Conservation (phyloP, 2,329 filamentous ascomycete genomes). For the Sphaerostilbella broomeana region DNA sequence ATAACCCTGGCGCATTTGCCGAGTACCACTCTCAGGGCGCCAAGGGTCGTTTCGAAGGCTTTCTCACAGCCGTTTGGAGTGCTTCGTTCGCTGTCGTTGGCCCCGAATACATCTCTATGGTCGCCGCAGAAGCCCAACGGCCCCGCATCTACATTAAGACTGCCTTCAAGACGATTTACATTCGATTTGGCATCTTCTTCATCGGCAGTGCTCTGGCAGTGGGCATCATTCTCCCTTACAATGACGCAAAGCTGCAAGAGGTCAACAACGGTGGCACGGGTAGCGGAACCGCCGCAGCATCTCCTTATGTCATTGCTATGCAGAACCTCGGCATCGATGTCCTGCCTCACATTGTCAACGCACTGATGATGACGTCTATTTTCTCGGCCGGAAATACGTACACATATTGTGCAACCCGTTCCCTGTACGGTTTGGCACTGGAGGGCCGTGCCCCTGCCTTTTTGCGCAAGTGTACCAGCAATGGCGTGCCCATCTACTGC, state of each 20-base stretch:
- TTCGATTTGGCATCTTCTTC: slow-evolving; percentile 65
- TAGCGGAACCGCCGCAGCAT: slow-evolving; percentile 45
- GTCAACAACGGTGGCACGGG: slow-evolving; percentile 40
- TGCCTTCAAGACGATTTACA: slow-evolving; percentile 68
- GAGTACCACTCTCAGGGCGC: slow-evolving; percentile 52
- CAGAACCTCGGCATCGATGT: slow-evolving; percentile 44
- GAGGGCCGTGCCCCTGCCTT: slow-evolving; percentile 45
- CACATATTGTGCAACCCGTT: slow-evolving; percentile 45
- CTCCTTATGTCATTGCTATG: slow-evolving; percentile 59
- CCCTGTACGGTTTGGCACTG: slow-evolving; percentile 44
- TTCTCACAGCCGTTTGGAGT: slow-evolving; percentile 60
- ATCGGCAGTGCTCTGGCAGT: slow-evolving; percentile 60
- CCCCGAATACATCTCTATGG: slow-evolving; percentile 62
- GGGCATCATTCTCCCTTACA: slow-evolving; percentile 59
- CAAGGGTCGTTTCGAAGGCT: slow-evolving; percentile 63
- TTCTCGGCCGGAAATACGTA: slow-evolving; percentile 46
- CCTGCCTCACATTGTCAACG: slow-evolving; percentile 53
- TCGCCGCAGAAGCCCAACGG: slow-evolving; percentile 62
- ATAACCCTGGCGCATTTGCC: slow-evolving; percentile 34
- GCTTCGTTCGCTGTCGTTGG: slow-evolving; percentile 59
- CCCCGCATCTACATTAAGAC: slow-evolving; percentile 58
- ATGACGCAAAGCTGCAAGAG: slow-evolving; percentile 47
- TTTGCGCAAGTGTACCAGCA: slow-evolving; percentile 51
- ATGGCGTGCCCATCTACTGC: slow-evolving; percentile 55
- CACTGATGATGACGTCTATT: slow-evolving; percentile 38